These are phyloP conservation scores for Arthrobotrys musiformis DNA, from an alignment of 2,329 filamentous ascomycete species.

Conservation along the genomic window DNA sequence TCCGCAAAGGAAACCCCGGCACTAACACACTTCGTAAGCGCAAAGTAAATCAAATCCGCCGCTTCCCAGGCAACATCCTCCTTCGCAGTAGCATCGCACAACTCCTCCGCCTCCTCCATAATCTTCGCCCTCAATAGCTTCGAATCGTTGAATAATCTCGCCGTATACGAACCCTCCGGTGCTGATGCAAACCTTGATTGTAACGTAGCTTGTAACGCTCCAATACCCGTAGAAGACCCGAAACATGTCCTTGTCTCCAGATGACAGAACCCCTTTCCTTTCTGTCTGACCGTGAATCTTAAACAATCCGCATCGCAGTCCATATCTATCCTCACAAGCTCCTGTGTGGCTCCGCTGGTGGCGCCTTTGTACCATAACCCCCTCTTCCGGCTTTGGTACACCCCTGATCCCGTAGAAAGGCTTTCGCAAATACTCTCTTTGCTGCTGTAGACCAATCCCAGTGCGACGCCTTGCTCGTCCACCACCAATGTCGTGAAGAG, in stretches of 20 bases:
- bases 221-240: slow-evolving; percentile 81
- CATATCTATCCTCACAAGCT: slow-evolving; percentile 82
- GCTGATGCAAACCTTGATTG: slow-evolving; percentile 82
- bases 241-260: slow-evolving; percentile 93
- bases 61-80: slow-evolving; percentile 92
- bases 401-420: slow-evolving; percentile 80
- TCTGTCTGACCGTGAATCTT: slow-evolving; percentile 88
- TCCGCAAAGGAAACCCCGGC: slow-evolving; percentile 87
- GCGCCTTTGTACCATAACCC: slow-evolving; percentile 97
- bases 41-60: slow-evolving; percentile 95
- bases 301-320: slow-evolving; percentile 96
- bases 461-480: slow-evolving; percentile 82
- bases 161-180: slow-evolving; percentile 91
- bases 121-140: slow-evolving; percentile 94
- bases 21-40: slow-evolving; percentile 85
- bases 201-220: slow-evolving; percentile 87
- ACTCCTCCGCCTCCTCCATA: slow-evolving; percentile 96
- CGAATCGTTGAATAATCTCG: slow-evolving; percentile 88
- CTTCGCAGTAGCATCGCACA: slow-evolving; percentile 84
- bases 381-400: slow-evolving; percentile 95
- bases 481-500: slow-evolving; percentile 90
- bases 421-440: slow-evolving; percentile 89
- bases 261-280: slow-evolving; percentile 91
- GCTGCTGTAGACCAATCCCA: slow-evolving; percentile 95
- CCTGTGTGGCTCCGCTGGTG: slow-evolving; percentile 91